Percentiles rank a stretch among this genome's conserved stretches.
These are phyloP conservation scores for Osmanthus fragrans DNA, from an alignment of 257 asterid species.

Conservation along the genomic window DNA sequence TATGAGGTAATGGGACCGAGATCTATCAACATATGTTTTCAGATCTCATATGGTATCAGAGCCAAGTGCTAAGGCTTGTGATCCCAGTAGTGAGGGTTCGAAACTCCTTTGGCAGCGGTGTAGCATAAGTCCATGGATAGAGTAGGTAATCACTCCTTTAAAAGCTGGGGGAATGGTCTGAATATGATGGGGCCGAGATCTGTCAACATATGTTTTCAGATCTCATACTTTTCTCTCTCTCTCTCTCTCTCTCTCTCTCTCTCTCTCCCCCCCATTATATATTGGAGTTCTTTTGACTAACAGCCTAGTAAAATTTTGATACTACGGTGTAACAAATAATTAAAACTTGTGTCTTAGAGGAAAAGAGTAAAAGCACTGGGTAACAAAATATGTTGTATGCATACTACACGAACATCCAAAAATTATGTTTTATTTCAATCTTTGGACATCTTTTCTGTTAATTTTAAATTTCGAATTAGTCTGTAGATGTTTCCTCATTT, in stretches of 20 bases:
- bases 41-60: too few species aligned
- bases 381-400: background rate
- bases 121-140: too few species aligned
- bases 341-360: background rate
- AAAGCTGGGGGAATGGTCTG: too few species aligned
- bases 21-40: too few species aligned
- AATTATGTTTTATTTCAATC: background rate
- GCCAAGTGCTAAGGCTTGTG: too few species aligned
- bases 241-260: background rate
- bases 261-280: background rate
- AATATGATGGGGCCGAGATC: too few species aligned
- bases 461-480: background rate
- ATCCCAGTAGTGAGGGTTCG: too few species aligned
- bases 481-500: background rate
- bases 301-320: background rate
- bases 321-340: background rate
- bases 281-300: background rate
- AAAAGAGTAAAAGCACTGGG: background rate
- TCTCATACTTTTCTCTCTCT: too few species aligned
- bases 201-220: too few species aligned
- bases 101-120: too few species aligned
- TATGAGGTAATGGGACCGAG: too few species aligned
- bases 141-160: too few species aligned
- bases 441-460: background rate
- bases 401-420: background rate